Percentiles rank a stretch among this genome's conserved stretches.
phyloP scores from a whole-genome alignment of 306 rosid species.

The Vachellia collinsii region DNA sequence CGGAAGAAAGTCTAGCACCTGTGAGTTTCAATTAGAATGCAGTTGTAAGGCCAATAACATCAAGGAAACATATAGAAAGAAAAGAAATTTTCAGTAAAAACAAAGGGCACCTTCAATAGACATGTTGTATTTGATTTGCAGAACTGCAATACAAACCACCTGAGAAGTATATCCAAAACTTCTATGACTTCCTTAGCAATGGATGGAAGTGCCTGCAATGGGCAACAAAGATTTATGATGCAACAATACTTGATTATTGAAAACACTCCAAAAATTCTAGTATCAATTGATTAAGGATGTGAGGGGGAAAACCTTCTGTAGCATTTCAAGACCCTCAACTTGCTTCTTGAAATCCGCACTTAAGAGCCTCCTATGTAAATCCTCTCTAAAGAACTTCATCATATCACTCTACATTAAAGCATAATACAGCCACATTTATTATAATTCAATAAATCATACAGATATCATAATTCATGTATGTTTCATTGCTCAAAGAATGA shows the following conservation, averaged over 20 bases:
- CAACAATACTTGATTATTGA: background rate
- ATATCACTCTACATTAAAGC: conserved; percentile 75
- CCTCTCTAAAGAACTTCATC: conserved; percentile 95
- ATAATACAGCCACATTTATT: conserved; percentile 28
- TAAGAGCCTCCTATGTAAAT: conserved; percentile 88
- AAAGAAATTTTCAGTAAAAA: conserved; percentile 14
- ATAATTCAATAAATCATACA: conserved; percentile 27
- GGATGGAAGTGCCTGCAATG: conserved; percentile 84
- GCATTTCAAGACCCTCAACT: conserved; percentile 94
- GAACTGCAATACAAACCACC: conserved; percentile 96
- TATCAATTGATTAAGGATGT: conserved; percentile 4
- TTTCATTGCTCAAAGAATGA: conserved; percentile 15
- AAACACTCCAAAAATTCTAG: conserved; percentile 21
- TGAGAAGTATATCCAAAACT: conserved; percentile 88
- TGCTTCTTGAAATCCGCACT: conserved; percentile 96
- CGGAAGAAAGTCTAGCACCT: conserved; percentile 97
- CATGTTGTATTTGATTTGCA: conserved; percentile 99
- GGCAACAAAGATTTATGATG: conserved; percentile 16
- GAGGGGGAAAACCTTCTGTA: conserved; percentile 72
- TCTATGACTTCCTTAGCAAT: conserved; percentile 81
- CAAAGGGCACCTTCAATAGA: conserved; percentile 74
- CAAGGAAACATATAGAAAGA: conserved; percentile 11
- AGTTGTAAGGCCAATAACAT: background rate
- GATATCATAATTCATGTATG: conserved; percentile 27
- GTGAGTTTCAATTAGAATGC: conserved; percentile 30